Conservation (phyloP, 2,329 filamentous ascomycete species). For the Penicillium fuscoglaucum region DNA sequence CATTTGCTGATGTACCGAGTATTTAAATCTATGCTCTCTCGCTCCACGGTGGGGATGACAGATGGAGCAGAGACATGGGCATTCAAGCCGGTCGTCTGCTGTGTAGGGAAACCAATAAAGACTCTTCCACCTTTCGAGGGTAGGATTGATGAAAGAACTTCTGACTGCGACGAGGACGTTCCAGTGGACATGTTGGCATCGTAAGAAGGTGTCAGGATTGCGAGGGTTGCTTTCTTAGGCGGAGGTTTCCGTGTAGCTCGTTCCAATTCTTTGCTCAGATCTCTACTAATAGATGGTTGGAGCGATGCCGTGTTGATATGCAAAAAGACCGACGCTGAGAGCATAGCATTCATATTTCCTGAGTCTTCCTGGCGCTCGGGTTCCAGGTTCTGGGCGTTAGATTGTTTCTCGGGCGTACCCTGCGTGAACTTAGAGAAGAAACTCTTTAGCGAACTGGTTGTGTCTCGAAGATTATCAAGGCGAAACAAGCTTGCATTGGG, state of each 20-base stretch:
- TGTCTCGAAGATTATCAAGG: slow-evolving; percentile 42
- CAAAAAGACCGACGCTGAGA: slow-evolving; percentile 80
- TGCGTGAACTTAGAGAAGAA: slow-evolving; percentile 80
- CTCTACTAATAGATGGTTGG: slow-evolving; percentile 69
- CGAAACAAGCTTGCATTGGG: slow-evolving; percentile 50
- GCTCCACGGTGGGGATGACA: slow-evolving; percentile 93
- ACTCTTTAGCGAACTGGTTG: slow-evolving; percentile 65
- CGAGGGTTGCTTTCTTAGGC: slow-evolving; percentile 79
- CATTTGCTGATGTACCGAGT: slow-evolving; percentile 91
- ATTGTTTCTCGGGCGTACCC: slow-evolving; percentile 43
- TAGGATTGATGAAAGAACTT: slow-evolving; percentile 87
- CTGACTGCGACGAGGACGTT: slow-evolving; percentile 51
- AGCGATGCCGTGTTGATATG: slow-evolving; percentile 83
- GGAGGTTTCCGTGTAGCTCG: slow-evolving; percentile 96
- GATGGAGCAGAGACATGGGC: slow-evolving; percentile 95
- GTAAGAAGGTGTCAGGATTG: slow-evolving; percentile 87
- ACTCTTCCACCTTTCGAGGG: slow-evolving; percentile 87
- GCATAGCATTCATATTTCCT: slow-evolving; percentile 70
- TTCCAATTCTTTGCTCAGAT: slow-evolving; percentile 82
- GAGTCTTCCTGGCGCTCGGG: slow-evolving; percentile 62
- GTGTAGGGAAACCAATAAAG: slow-evolving; percentile 97
- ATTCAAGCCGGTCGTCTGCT: slow-evolving; percentile 91
- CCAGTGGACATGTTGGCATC: slow-evolving; percentile 72
- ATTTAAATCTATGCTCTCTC: slow-evolving; percentile 95
- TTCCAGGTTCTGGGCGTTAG: slow-evolving; percentile 54